Base-by-base conservation (phyloP, 2,329 filamentous ascomycete genomes). In the Neurospora crassa region DNA sequence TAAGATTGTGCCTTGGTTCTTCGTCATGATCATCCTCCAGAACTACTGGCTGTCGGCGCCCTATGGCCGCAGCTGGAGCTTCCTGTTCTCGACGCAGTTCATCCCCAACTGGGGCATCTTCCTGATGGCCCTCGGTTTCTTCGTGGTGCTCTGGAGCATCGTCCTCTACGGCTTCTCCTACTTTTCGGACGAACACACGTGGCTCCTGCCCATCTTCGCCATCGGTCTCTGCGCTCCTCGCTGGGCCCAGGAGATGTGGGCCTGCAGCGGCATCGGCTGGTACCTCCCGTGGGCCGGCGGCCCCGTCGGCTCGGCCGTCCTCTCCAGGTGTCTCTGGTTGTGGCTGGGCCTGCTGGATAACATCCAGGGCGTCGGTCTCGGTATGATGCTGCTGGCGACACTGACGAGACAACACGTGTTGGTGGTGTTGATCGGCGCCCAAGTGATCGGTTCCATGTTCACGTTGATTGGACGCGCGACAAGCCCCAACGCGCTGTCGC, bases 241-340 rank as follows among this genome's bases (percentile, higher is more conserved):
- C 72, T 91, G 89, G 89, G 86, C 85, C 10, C 89, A 91, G 78
- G 90, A 90, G 77, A 87, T 89, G 77, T 91, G 89, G 89, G 86
- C 85, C 12, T 87, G 85, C 6, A 88, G 85, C 8, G 85, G 85
- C 12, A 85, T 90, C 72, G 89, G 88, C 3, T 81, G 84, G 40
- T 91, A 86, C 76, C 79, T 91, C 2, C 89, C 89, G 2, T 91
- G 89, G 89, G 86, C 86, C 7, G 87, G 87, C 47, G 80, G 81
- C 2, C 84, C 85, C 20, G 79, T 86, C 0, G 82, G 84, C 8
- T 84, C 86, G 3, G 87, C 89, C 0, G 77, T 91, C 0, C 79
- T 88, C 10, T 86, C 87, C 1, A 83, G 89, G 59, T 80, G 82
- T 70, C 79, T 91, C 5, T 91, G 89, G 89, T 82, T 91, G 12